Conservation (phyloP, 257 asterid genomes). For the Avicennia marina region DNA sequence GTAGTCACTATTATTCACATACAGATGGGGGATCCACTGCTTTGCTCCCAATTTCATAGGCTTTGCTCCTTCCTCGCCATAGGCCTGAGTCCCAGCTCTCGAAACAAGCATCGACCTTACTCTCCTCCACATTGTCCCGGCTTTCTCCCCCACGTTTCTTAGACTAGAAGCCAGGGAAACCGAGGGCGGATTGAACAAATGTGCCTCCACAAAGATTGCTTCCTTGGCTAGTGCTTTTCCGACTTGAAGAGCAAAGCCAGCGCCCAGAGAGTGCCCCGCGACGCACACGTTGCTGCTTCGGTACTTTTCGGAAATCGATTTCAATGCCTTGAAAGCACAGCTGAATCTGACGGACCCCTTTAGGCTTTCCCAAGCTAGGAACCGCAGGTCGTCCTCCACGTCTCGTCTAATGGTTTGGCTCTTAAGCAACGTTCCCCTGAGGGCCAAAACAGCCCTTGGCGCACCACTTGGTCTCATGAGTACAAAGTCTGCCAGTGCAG, state of each 20-base stretch:
- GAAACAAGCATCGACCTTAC: slow-evolving; percentile 59
- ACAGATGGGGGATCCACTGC: slow-evolving; percentile 84
- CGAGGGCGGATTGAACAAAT: slow-evolving; percentile 95
- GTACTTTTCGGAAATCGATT: slow-evolving; percentile 48
- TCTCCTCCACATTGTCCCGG: slow-evolving; percentile 70
- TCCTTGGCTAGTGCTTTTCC: slow-evolving; percentile 92
- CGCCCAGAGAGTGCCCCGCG: slow-evolving; percentile 92
- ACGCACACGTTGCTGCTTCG: slow-evolving; percentile 75
- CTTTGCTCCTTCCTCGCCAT: slow-evolving; percentile 16
- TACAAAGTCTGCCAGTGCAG: slow-evolving; percentile 75
- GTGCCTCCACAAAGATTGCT: slow-evolving; percentile 81
- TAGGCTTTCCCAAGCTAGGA: slow-evolving; percentile 85
- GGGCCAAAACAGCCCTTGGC: slow-evolving; percentile 75
- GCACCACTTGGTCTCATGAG: slow-evolving; percentile 84
- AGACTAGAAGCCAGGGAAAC: slow-evolving; percentile 84
- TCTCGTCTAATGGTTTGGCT: slow-evolving; percentile 80
- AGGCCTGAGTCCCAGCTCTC: slow-evolving; percentile 16
- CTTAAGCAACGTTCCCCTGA: slow-evolving; percentile 83
- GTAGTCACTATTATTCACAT: slow-evolving; percentile 86
- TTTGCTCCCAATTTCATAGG: slow-evolving; percentile 41
- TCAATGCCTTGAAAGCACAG: slow-evolving; percentile 49
- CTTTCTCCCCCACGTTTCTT: slow-evolving; percentile 68
- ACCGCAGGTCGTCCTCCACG: slow-evolving; percentile 83
- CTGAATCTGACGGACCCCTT: slow-evolving; percentile 84
- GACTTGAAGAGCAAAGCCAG: slow-evolving; percentile 96